Conservation (phyloP, 78 protist species). For the Tieghemostelium lacteum region DNA sequence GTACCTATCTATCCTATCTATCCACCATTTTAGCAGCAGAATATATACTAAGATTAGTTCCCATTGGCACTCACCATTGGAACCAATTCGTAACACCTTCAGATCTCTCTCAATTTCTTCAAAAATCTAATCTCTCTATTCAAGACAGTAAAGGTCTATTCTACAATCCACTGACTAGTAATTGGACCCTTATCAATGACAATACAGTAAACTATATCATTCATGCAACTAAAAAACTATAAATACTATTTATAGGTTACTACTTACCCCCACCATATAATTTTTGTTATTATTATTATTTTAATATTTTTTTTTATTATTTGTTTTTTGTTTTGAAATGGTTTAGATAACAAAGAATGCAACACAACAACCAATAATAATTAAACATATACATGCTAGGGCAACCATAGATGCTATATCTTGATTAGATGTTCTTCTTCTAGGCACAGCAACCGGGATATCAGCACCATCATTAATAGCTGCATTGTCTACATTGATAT, state of each 20-base stretch:
- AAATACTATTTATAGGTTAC: not conserved
- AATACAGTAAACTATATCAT: constrained; percentile 38
- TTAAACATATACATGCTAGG: not conserved
- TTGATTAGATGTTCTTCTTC: constrained; percentile 1
- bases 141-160: constrained; percentile 42
- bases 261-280: not conserved
- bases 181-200: constrained; percentile 29
- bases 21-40: constrained; percentile 47
- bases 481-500: constrained; percentile 13
- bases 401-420: constrained; percentile 5
- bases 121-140: not conserved
- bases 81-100: constrained; percentile 30
- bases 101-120: not conserved
- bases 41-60: constrained; percentile 36
- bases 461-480: constrained; percentile 26
- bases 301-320: not conserved
- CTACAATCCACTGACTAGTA: constrained; percentile 30
- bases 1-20: constrained; percentile 29
- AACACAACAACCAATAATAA: constrained; percentile 44
- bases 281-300: not conserved
- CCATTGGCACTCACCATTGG: constrained; percentile 69
- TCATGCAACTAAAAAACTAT: constrained; percentile 29
- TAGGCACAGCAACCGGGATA: constrained; percentile 1
- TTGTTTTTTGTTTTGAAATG: not conserved
- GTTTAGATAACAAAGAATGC: constrained; percentile 21